phyloP scores from a whole-genome alignment of 2,329 filamentous ascomycete genomes.

The Emydomyces testavorans region DNA sequence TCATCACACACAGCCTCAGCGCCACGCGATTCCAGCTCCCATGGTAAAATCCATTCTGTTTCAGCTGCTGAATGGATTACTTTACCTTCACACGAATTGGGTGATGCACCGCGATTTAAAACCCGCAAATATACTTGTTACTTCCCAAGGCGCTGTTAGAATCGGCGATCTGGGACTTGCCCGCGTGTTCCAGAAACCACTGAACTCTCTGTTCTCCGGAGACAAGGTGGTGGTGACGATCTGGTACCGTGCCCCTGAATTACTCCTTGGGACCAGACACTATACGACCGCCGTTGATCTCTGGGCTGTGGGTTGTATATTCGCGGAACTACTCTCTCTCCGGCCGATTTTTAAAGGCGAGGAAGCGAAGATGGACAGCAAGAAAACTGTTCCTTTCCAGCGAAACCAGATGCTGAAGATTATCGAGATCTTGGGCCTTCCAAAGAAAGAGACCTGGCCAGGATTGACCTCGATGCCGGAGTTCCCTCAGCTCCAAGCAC shows the following conservation, averaged over 20 bases:
- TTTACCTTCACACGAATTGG: slow-evolving; percentile 95
- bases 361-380: slow-evolving; percentile 96
- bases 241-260: slow-evolving; percentile 93
- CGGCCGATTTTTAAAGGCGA: slow-evolving; percentile 97
- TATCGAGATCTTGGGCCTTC: slow-evolving; percentile 87
- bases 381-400: slow-evolving; percentile 95
- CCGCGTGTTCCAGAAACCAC: slow-evolving; percentile 82
- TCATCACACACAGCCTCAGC: slow-evolving; percentile 80
- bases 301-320: slow-evolving; percentile 97
- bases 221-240: slow-evolving; percentile 99
- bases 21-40: slow-evolving; percentile 74
- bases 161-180: slow-evolving; percentile 91
- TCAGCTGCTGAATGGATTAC: slow-evolving; percentile 84
- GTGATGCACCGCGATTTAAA: slow-evolving; percentile 94
- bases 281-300: slow-evolving; percentile 96
- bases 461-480: slow-evolving; percentile 77
- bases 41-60: slow-evolving; percentile 93
- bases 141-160: slow-evolving; percentile 75
- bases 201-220: slow-evolving; percentile 81
- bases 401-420: slow-evolving; percentile 99
- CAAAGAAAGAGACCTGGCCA: slow-evolving; percentile 80
- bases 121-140: slow-evolving; percentile 98
- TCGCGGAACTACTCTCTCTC: slow-evolving; percentile 80
- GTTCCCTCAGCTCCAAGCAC: slow-evolving; percentile 55
- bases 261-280: slow-evolving; percentile 83